phyloP scores from a whole-genome alignment of 495 filamentous ascomycete species.

The Aspergillus coremiiformis region DNA sequence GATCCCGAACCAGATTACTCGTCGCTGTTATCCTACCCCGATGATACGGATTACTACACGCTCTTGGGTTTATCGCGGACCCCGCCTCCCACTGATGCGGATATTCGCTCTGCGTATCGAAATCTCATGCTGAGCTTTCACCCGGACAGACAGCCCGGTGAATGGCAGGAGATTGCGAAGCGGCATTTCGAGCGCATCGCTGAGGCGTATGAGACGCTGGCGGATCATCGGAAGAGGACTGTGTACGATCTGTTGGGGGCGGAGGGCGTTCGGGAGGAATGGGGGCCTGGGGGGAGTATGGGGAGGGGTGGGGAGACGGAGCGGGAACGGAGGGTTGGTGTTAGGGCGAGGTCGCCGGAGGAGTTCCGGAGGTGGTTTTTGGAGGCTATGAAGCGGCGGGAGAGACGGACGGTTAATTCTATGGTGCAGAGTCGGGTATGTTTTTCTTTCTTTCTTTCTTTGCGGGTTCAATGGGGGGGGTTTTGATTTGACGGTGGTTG shows the following conservation, averaged over 20 bases:
- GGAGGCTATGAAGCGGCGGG: conserved; percentile 38
- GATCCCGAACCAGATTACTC: conserved; percentile 12
- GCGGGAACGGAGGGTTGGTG: conserved; percentile 29
- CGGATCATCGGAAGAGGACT: conserved; percentile 45
- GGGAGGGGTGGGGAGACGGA: conserved; percentile 24
- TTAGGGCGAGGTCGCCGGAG: conserved; percentile 35
- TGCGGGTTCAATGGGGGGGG: background rate
- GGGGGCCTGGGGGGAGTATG: conserved; percentile 30
- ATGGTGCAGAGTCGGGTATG: conserved; percentile 40
- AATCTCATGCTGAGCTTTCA: conserved; percentile 50
- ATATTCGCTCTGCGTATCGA: conserved; percentile 47
- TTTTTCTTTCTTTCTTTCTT: conserved; percentile 4
- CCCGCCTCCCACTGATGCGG: conserved; percentile 38
- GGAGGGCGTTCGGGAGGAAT: conserved; percentile 41
- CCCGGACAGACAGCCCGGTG: conserved; percentile 49
- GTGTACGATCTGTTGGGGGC: conserved; percentile 48
- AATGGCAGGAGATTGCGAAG: conserved; percentile 39
- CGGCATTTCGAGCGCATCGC: conserved; percentile 43
- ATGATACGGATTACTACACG: conserved; percentile 43
- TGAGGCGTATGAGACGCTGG: conserved; percentile 48
- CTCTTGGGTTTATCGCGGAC: conserved; percentile 42
- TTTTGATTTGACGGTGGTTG: background rate
- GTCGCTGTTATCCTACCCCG: conserved; percentile 15
- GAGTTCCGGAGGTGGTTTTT: conserved; percentile 47
- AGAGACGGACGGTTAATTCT: conserved; percentile 33